Base-by-base conservation (phyloP, 73 alveolate species). In the Tetrahymena elliotti region DNA sequence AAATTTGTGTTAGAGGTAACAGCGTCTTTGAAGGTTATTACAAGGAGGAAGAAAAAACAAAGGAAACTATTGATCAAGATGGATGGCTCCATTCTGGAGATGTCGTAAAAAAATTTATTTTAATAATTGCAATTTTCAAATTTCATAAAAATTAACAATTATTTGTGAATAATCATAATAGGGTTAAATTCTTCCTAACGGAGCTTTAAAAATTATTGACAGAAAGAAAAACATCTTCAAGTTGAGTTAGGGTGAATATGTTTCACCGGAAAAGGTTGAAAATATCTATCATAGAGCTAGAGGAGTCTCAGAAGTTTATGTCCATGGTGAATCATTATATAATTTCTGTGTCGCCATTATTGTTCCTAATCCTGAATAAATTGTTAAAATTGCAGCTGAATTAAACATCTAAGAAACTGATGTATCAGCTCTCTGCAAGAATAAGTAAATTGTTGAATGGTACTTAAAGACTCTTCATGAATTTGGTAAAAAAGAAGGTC, bases 211-310 rank as follows among this genome's bases (percentile, higher is more conserved):
- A 96, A 97, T 99, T 83, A 97, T 99, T 53, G 99, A 99, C 96
- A 98, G 99, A 94, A 99, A 98, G 96, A 99, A 99, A 97, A 98
- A 98, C 96, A 98, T 99, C 68, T 99, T 98, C 96, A 99, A 99
- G 96, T 96, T 99, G 20, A 93, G 97, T 27, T 99, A 99, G 93
- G 99, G 99, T 38, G 99, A 99, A 92, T 99, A 98, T 93, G 98
- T 99, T 35, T 99, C 99, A 13, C 99, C 99, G 15, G 99, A 98
- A 93, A 99, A 98, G 94, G 93, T 99, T 20, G 99, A 99, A 96
- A 97, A 97, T 53, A 94, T 97, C 38, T 97, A 97, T 93, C 96
- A 52, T 34, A 93, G 98, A 93, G 96, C 98, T 92, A 53, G 94
- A 33, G 96, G 96, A 36, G 98, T 98, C 20, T 93, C 97, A 18